phyloP scores from a whole-genome alignment of 2,329 filamentous ascomycete genomes.

The Kalmusia sp. region DNA sequence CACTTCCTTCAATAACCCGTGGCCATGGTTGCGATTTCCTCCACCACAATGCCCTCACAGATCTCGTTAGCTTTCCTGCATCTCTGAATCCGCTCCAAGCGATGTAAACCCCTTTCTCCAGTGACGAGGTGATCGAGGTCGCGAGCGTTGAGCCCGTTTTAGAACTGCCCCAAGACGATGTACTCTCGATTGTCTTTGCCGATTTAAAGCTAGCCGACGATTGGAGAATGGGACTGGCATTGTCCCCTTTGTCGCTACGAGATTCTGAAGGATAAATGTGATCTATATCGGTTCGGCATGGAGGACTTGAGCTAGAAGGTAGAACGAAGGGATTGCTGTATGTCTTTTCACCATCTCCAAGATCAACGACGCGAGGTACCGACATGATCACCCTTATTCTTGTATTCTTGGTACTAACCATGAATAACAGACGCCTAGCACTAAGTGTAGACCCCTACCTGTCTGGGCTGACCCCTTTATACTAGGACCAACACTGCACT shows the following conservation, averaged over 20 bases:
- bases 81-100: not conserved
- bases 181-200: not conserved
- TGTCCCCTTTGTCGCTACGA: not conserved
- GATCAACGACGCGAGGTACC: not conserved
- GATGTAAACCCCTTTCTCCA: not conserved
- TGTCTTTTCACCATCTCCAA: not conserved
- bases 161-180: conserved; percentile 1
- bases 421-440: too few relatives aligned
- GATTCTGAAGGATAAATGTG: not conserved
- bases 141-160: not conserved
- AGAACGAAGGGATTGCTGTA: not conserved
- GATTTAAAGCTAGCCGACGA: conserved; percentile 4
- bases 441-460: too few relatives aligned
- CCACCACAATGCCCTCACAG: not conserved
- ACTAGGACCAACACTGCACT: not conserved
- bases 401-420: too few relatives aligned
- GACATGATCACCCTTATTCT: too few relatives aligned
- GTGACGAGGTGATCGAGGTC: not conserved
- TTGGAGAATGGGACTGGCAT: not conserved
- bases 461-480: too few relatives aligned
- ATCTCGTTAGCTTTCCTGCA: not conserved
- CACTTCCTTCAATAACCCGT: not conserved
- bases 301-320: not conserved
- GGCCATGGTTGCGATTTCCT: not conserved
- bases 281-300: not conserved